phyloP scores from a whole-genome alignment of 176 grass and related monocot genomes.

The Panicum miliaceum region DNA sequence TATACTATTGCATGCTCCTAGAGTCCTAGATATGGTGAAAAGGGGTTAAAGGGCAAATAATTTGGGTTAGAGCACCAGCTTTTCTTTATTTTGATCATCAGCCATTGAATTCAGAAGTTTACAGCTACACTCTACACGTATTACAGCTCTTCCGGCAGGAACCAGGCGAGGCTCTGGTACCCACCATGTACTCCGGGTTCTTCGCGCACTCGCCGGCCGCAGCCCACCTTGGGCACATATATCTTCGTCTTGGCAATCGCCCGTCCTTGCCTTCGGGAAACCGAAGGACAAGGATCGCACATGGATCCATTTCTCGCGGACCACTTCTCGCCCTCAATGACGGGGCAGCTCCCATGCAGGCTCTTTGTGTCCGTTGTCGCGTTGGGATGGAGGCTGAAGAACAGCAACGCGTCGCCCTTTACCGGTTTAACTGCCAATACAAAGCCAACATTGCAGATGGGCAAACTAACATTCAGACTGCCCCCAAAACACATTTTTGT shows the following conservation, averaged over 20 bases:
- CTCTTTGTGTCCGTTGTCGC: conserved; percentile 41
- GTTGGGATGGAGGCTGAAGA: conserved; percentile 63
- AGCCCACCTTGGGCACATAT: conserved; percentile 41
- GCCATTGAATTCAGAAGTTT: neutral
- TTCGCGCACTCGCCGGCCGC: conserved; percentile 59
- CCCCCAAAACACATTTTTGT: neutral
- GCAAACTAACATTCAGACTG: neutral
- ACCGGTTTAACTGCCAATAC: conserved; percentile 54
- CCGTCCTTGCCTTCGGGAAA: neutral
- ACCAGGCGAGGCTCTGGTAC: conserved; percentile 43
- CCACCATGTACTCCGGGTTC: conserved; percentile 63
- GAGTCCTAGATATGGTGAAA: neutral
- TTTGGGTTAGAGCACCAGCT: neutral
- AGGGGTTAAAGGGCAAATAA: neutral
- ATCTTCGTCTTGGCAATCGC: conserved; percentile 51
- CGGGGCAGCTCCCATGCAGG: conserved; percentile 63
- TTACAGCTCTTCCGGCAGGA: conserved; percentile 66
- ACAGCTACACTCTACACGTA: conserved; percentile 33
- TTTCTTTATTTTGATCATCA: neutral
- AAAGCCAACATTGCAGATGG: no score
- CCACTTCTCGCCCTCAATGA: conserved; percentile 69
- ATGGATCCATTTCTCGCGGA: conserved; percentile 67
- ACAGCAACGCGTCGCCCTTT: conserved; percentile 68
- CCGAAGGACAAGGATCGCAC: conserved; percentile 52
- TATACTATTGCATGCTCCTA: neutral